These are phyloP conservation scores for Telopea speciosissima DNA, from an alignment of 177 flowering plant genomes.

Conservation along the genomic window DNA sequence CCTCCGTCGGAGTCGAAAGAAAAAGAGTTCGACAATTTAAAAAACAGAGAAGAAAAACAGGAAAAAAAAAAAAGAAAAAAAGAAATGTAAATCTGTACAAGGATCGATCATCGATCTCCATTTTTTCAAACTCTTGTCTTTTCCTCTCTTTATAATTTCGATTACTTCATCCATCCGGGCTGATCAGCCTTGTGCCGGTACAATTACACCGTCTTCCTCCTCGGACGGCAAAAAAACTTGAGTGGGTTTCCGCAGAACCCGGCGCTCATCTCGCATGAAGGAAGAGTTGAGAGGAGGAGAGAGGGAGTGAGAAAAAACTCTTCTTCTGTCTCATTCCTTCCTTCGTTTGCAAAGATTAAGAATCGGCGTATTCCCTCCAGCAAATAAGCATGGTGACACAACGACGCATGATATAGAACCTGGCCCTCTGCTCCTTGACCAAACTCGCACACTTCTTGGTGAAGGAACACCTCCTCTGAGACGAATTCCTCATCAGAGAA, in stretches of 20 bases:
- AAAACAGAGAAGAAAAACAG: conserved; percentile 2
- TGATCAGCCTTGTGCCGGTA: no score
- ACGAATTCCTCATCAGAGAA: conserved; percentile 19
- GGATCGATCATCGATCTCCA: conserved; percentile 8
- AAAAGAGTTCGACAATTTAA: no score
- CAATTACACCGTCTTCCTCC: conserved; percentile 15
- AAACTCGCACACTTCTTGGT: conserved; percentile 60
- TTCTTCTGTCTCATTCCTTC: not conserved
- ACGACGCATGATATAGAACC: conserved; percentile 76
- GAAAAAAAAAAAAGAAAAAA: not conserved
- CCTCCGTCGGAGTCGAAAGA: conserved; percentile 12
- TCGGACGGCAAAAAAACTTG: conserved; percentile 14
- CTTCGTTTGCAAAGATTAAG: conserved; percentile 8
- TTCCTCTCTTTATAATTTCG: no score
- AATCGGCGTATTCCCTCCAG: conserved; percentile 54
- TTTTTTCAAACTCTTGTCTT: not conserved
- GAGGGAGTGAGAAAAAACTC: not conserved
- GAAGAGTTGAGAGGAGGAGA: not conserved
- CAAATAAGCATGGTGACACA: conserved; percentile 94
- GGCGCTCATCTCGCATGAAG: conserved; percentile 15
- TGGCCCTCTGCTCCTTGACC: conserved; percentile 75
- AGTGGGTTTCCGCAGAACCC: conserved; percentile 6
- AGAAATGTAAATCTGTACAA: conserved; percentile 16
- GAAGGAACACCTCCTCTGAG: conserved; percentile 44
- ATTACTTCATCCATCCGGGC: no score